These are phyloP conservation scores for rapeseed (Brassica napus) DNA, from an alignment of 345 rosid genomes.

Conservation along the genomic window DNA sequence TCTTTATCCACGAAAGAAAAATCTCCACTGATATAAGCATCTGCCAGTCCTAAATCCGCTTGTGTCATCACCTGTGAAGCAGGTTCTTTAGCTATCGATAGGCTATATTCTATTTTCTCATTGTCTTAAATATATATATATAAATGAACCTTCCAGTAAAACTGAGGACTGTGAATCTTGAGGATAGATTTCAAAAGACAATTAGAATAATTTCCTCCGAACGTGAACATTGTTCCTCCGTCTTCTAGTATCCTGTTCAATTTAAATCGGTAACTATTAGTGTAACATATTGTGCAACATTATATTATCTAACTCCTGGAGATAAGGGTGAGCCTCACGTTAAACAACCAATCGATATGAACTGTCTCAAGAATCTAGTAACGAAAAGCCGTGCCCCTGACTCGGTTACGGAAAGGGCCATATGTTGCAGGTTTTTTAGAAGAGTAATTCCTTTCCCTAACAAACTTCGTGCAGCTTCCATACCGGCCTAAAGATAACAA, in stretches of 20 bases:
- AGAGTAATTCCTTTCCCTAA: slow-evolving; percentile 47
- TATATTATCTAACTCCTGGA: no score
- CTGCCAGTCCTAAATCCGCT: slow-evolving; percentile 92
- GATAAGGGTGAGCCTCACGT: slow-evolving; percentile 52
- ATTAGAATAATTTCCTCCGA: slow-evolving; percentile 49
- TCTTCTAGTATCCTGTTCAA: slow-evolving; percentile 69
- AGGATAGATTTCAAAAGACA: slow-evolving; percentile 50
- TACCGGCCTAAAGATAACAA: slow-evolving; percentile 53
- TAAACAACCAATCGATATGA: slow-evolving; percentile 61
- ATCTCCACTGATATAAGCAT: slow-evolving; percentile 78
- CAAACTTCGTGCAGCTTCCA: slow-evolving; percentile 61
- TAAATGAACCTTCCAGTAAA: slow-evolving; percentile 65
- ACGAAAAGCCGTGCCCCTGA: slow-evolving; percentile 69
- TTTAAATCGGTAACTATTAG: no score
- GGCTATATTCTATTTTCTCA: no score
- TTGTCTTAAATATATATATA: no score
- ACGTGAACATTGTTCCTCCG: slow-evolving; percentile 76
- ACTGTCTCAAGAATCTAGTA: slow-evolving; percentile 67
- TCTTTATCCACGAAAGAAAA: slow-evolving; percentile 73
- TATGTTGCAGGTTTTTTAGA: slow-evolving; percentile 61
- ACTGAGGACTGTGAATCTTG: slow-evolving; percentile 72
- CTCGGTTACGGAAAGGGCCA: slow-evolving; percentile 73
- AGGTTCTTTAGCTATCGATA: no score
- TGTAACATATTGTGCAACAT: not conserved
- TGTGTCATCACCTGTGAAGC: slow-evolving; percentile 65